Conservation (phyloP, 305 asterid species). For the Solanum hybrid region DNA sequence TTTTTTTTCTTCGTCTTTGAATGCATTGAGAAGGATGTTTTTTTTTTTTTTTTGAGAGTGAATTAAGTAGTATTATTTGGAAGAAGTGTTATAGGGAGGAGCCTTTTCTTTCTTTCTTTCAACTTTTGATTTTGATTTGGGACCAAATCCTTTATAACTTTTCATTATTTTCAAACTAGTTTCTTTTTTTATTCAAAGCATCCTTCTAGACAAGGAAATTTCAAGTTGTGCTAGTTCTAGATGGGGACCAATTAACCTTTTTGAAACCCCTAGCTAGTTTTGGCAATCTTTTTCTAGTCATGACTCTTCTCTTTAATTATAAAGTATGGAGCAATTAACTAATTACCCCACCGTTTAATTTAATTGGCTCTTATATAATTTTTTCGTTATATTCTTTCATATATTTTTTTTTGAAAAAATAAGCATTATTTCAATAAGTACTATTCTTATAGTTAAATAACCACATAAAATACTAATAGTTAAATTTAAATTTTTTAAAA, state of each 20-base stretch:
- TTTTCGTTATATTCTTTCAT: background rate
- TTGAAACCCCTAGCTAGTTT: background rate
- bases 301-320: background rate
- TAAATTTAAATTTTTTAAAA: no score
- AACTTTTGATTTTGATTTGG: background rate
- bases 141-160: background rate
- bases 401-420: no score
- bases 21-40: background rate
- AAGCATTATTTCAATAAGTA: background rate
- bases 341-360: background rate
- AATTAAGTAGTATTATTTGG: background rate
- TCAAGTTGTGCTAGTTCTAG: background rate
- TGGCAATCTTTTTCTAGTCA: background rate
- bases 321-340: background rate
- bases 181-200: slow-evolving; percentile 6
- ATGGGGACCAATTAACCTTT: background rate
- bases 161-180: slow-evolving; percentile 1
- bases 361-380: background rate
- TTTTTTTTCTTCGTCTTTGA: background rate
- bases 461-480: background rate
- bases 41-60: background rate
- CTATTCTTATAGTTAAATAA: background rate
- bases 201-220: slow-evolving; percentile 4
- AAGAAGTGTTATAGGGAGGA: background rate
- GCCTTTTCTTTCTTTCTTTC: background rate